Evolutionary conservation across 257 asterid species (phyloP).

Genomic region (Lycium ferocissimum): DNA sequence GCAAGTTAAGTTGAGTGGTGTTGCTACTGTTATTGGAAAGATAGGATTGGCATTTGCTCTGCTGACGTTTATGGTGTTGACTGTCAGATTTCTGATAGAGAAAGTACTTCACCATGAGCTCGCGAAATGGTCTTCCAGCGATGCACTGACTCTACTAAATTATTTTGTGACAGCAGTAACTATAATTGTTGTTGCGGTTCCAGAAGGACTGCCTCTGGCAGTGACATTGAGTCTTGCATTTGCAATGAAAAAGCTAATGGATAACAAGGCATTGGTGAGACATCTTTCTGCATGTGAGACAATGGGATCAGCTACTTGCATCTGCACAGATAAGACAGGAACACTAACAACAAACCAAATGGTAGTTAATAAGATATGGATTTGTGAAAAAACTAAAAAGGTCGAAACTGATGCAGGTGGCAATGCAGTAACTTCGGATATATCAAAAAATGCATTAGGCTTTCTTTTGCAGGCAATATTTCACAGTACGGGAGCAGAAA

Average conservation of each 20-base stretch:
- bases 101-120: conserved; percentile 55
- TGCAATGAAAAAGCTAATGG: conserved; percentile 88
- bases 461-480: conserved; percentile 58
- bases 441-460: conserved; percentile 46
- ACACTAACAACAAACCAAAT: conserved; percentile 83
- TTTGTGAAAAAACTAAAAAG: conserved; percentile 61
- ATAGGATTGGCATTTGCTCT: conserved; percentile 72
- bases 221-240: conserved; percentile 84
- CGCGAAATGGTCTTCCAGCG: conserved; percentile 50
- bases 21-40: conserved; percentile 79
- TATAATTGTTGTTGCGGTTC: conserved; percentile 84
- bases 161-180: conserved; percentile 82
- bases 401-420: conserved; percentile 42
- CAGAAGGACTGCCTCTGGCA: conserved; percentile 87
- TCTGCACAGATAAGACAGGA: conserved; percentile 86
- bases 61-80: conserved; percentile 68
- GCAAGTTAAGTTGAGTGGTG: conserved; percentile 85
- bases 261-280: conserved; percentile 65
- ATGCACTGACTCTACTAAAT: conserved; percentile 56
- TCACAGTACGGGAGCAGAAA: conserved; percentile 73
- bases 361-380: conserved; percentile 69
- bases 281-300: conserved; percentile 86
- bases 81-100: conserved; percentile 47
- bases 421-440: conserved; percentile 37
- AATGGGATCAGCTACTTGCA: conserved; percentile 83